Evolutionary conservation across 2,329 filamentous ascomycete species (phyloP).

Genomic region (Epichloe coenophiala): DNA sequence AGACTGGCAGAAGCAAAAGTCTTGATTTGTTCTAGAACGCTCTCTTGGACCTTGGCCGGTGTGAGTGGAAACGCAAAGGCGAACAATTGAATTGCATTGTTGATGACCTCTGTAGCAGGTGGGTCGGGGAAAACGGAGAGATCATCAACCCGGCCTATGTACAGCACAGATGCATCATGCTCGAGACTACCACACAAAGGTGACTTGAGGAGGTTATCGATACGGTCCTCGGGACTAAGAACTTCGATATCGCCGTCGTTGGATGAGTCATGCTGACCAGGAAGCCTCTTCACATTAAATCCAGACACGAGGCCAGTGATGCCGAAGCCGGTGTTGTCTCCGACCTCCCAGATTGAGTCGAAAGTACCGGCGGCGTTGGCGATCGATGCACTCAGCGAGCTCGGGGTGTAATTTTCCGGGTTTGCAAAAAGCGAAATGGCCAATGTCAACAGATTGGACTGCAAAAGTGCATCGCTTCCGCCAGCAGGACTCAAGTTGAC

Average conservation of each 20-base stretch:
- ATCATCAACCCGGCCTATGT: slow-evolving; percentile 38
- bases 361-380: slow-evolving; percentile 85
- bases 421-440: slow-evolving; percentile 94
- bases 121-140: slow-evolving; percentile 50
- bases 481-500: slow-evolving; percentile 78
- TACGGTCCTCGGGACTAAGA: slow-evolving; percentile 47
- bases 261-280: slow-evolving; percentile 49
- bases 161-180: slow-evolving; percentile 76
- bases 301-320: slow-evolving; percentile 75
- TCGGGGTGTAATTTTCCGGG: slow-evolving; percentile 75
- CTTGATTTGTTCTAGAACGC: slow-evolving; percentile 83
- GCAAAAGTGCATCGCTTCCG: slow-evolving; percentile 71
- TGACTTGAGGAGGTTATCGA: slow-evolving; percentile 48
- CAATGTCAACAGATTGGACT: slow-evolving; percentile 81
- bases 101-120: slow-evolving; percentile 83
- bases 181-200: slow-evolving; percentile 76
- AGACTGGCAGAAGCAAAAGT: slow-evolving; percentile 73
- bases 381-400: slow-evolving; percentile 78
- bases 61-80: slow-evolving; percentile 83
- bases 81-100: slow-evolving; percentile 86
- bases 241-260: slow-evolving; percentile 33
- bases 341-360: slow-evolving; percentile 88
- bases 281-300: slow-evolving; percentile 57
- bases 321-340: slow-evolving; percentile 89
- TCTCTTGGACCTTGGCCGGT: slow-evolving; percentile 85